These are phyloP conservation scores for Vigna trinervia DNA, from an alignment of 306 rosid species.

Conservation along the genomic window DNA sequence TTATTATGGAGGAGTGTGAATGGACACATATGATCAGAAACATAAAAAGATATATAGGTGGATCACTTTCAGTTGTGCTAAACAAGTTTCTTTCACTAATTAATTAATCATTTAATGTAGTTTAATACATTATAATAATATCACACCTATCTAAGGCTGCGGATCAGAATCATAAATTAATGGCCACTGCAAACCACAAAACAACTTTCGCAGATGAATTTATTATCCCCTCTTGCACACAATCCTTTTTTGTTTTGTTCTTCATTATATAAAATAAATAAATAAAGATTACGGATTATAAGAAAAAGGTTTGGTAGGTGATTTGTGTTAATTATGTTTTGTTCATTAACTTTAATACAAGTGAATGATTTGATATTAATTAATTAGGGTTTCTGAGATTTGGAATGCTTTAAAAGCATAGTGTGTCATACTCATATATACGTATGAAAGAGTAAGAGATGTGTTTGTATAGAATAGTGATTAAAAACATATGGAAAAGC, in stretches of 20 bases:
- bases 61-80: constrained; percentile 35
- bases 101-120: neutral
- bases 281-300: too few relatives aligned
- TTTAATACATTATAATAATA: constrained; percentile 36
- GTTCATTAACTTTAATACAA: constrained; percentile 23
- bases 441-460: constrained; percentile 39
- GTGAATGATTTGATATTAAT: constrained; percentile 33
- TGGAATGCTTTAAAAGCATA: constrained; percentile 43
- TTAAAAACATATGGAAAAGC: constrained; percentile 39
- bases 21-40: constrained; percentile 23
- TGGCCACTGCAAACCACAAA: constrained; percentile 49
- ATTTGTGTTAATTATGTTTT: constrained; percentile 41
- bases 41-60: constrained; percentile 31
- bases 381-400: constrained; percentile 43
- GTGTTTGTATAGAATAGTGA: constrained; percentile 44
- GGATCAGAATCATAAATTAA: constrained; percentile 38
- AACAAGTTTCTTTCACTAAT: constrained; percentile 25
- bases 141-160: constrained; percentile 28
- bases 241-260: constrained; percentile 40
- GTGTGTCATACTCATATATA: constrained; percentile 45
- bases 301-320: constrained; percentile 1
- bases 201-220: constrained; percentile 43
- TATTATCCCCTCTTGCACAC: constrained; percentile 25
- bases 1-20: constrained; percentile 13
- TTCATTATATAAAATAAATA: too few relatives aligned